Evolutionary conservation across 2,329 filamentous ascomycete species (phyloP).

Genomic region (Ascochyta lentis): DNA sequence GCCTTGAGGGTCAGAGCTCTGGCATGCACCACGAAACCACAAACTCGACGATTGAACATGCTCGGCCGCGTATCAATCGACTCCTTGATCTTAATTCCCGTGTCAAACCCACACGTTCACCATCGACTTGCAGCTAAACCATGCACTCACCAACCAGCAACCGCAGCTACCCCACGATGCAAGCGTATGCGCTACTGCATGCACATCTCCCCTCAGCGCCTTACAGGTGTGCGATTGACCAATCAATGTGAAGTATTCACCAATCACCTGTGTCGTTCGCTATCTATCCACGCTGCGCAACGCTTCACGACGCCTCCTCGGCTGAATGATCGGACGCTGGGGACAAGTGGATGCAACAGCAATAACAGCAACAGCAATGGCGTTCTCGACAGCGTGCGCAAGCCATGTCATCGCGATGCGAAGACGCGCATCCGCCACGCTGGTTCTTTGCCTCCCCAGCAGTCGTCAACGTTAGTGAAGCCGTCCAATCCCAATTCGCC

Average conservation of each 20-base stretch:
- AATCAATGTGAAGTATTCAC: neutral
- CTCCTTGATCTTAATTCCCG: neutral
- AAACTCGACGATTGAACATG: neutral
- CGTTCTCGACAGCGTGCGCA: neutral
- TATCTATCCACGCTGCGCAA: constrained; percentile 5
- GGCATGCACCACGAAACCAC: neutral
- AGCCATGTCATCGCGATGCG: neutral
- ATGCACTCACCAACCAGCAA: constrained; percentile 14
- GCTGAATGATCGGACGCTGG: neutral
- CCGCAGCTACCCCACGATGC: constrained; percentile 17
- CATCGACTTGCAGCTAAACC: constrained; percentile 4
- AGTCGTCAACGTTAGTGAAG: no score
- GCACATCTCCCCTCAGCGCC: constrained; percentile 7
- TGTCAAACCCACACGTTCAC: constrained; percentile 1
- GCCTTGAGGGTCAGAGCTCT: neutral
- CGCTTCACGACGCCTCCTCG: neutral
- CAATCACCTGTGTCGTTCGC: neutral
- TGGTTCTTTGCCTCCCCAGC: no score
- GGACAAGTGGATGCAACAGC: no score
- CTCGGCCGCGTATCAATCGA: neutral
- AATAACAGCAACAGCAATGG: no score
- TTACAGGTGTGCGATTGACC: constrained; percentile 5
- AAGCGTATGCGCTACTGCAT: constrained; percentile 13
- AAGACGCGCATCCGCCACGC: no score
- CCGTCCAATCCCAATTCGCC: no score